A percentile compares a stretch with the other conserved stretches of the same genome.
phyloP scores from a whole-genome alignment of 2,329 filamentous ascomycete genomes.

The Diplodia seriata region DNA sequence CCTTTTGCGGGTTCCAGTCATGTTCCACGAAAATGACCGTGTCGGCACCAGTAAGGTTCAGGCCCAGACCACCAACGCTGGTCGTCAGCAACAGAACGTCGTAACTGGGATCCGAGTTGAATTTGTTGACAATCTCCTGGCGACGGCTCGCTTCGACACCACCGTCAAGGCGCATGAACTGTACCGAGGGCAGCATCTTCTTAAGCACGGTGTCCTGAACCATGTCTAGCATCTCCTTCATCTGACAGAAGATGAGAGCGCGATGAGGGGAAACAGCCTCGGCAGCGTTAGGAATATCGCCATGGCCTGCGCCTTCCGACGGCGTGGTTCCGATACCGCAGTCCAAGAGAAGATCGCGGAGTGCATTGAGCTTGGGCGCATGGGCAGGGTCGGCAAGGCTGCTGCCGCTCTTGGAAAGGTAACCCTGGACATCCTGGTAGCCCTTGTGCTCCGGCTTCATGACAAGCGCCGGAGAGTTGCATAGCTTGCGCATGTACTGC shows the following conservation, averaged over 20 bases:
- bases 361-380: slow-evolving; percentile 88
- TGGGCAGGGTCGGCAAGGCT: slow-evolving; percentile 84
- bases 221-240: slow-evolving; percentile 99
- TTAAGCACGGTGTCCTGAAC: slow-evolving; percentile 93
- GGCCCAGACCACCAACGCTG: slow-evolving; percentile 88
- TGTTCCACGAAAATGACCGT: slow-evolving; percentile 99
- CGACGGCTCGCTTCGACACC: slow-evolving; percentile 90
- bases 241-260: slow-evolving; percentile 96
- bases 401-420: slow-evolving; percentile 79
- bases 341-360: slow-evolving; percentile 94
- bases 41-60: slow-evolving; percentile 95
- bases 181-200: slow-evolving; percentile 88
- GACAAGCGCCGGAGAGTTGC: slow-evolving; percentile 95
- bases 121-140: slow-evolving; percentile 98
- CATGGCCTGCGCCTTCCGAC: slow-evolving; percentile 46
- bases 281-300: slow-evolving; percentile 64
- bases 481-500: slow-evolving; percentile 99
- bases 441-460: slow-evolving; percentile 93
- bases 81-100: slow-evolving; percentile 94
- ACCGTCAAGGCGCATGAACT: slow-evolving; percentile 92
- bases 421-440: slow-evolving; percentile 84
- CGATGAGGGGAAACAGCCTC: slow-evolving; percentile 95
- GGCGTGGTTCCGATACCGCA: slow-evolving; percentile 83
- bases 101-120: slow-evolving; percentile 97
- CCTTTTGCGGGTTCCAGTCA: slow-evolving; percentile 99